These are phyloP conservation scores for Lentinula boryana DNA, from an alignment of 768 basidiomycete genomes.

Conservation along the genomic window DNA sequence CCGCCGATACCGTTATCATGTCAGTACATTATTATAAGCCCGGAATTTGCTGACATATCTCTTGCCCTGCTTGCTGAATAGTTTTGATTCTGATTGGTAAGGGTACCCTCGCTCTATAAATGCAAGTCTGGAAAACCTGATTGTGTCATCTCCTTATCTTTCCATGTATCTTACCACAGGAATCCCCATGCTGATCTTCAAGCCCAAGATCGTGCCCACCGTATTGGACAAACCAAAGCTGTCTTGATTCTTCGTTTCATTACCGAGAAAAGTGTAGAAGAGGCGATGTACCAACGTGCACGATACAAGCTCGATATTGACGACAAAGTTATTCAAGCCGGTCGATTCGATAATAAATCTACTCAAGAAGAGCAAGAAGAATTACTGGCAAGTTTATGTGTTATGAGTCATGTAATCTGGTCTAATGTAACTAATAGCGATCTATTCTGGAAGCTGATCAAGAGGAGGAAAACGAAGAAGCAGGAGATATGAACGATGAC, in stretches of 20 bases:
- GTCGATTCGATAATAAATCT: slow-evolving; percentile 98
- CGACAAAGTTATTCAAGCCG: slow-evolving; percentile 98
- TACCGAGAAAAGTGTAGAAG: slow-evolving; percentile 97
- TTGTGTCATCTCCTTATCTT: slow-evolving; percentile 11
- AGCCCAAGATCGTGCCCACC: slow-evolving; percentile 98
- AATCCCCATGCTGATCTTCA: slow-evolving; percentile 99
- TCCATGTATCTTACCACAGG: slow-evolving; percentile 31
- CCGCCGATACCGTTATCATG: slow-evolving; percentile 96
- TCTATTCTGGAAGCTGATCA: slow-evolving; percentile 88
- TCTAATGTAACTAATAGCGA: slow-evolving; percentile 41
- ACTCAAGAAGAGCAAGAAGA: slow-evolving; percentile 98
- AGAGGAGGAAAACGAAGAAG: slow-evolving; percentile 85
- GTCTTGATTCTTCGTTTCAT: slow-evolving; percentile 96
- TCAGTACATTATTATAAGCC: slow-evolving; percentile 29
- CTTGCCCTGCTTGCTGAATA: slow-evolving; percentile 18
- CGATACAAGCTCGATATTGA: slow-evolving; percentile 97
- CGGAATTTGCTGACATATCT: slow-evolving; percentile 9
- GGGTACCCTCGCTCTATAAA: slow-evolving; percentile 2
- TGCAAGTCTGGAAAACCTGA: neutral
- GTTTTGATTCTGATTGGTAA: slow-evolving; percentile 76
- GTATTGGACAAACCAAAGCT: slow-evolving; percentile 98
- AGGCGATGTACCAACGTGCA: slow-evolving; percentile 94
- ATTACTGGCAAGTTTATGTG: slow-evolving; percentile 58
- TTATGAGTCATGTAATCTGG: neutral
- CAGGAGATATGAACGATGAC: slow-evolving; percentile 89